phyloP scores from a whole-genome alignment of 2,329 filamentous ascomycete genomes.

The Tolypocladium amazonense region DNA sequence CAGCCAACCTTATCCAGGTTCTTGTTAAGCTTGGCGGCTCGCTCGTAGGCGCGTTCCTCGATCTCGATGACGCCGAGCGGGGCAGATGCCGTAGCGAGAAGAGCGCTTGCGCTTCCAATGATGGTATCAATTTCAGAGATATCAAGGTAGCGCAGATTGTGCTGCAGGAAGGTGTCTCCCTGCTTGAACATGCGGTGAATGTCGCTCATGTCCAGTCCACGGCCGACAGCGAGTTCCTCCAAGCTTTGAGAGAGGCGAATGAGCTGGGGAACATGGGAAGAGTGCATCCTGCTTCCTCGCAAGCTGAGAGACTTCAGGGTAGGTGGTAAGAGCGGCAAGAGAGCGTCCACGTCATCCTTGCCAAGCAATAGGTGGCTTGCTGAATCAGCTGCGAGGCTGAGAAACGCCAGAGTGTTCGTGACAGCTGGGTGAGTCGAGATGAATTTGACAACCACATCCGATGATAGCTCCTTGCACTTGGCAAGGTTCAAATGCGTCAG shows the following conservation, averaged over 20 bases:
- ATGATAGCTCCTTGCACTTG: conserved; percentile 61
- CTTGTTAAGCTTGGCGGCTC: conserved; percentile 51
- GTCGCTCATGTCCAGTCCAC: conserved; percentile 53
- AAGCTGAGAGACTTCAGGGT: conserved; percentile 65
- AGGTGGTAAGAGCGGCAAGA: conserved; percentile 55
- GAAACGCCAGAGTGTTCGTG: conserved; percentile 50
- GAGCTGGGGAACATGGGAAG: conserved; percentile 52
- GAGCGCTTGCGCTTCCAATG: conserved; percentile 44
- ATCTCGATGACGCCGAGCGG: conserved; percentile 72
- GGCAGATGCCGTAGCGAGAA: conserved; percentile 49
- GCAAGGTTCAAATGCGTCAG: conserved; percentile 71
- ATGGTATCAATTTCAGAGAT: conserved; percentile 54
- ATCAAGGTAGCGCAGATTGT: conserved; percentile 64
- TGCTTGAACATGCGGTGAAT: conserved; percentile 54
- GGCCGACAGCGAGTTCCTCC: conserved; percentile 66
- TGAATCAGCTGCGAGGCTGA: conserved; percentile 64
- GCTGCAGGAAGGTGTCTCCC: conserved; percentile 32
- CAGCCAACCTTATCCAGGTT: conserved; percentile 55
- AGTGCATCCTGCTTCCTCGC: conserved; percentile 61
- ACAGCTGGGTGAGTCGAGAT: conserved; percentile 61
- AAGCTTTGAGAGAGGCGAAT: conserved; percentile 55
- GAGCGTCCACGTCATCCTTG: conserved; percentile 49
- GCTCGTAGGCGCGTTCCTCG: conserved; percentile 54
- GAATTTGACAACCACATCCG: conserved; percentile 58
- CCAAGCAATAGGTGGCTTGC: conserved; percentile 63